Evolutionary conservation across 768 basidiomycete genomes (phyloP).

Genomic region (Suillus variegatus): DNA sequence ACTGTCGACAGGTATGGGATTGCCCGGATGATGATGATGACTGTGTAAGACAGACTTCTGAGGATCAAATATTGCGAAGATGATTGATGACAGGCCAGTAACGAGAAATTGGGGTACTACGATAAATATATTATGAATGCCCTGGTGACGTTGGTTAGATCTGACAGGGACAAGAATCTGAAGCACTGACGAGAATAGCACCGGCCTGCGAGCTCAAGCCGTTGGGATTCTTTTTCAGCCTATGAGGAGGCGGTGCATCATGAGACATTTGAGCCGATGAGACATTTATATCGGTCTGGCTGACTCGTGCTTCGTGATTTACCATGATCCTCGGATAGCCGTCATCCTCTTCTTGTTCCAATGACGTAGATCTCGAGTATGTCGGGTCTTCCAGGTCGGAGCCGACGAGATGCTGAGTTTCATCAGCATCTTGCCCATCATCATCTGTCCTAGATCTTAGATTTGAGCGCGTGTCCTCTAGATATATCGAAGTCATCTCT

Average conservation of each 20-base stretch:
- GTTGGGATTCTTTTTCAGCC: constrained; percentile 11
- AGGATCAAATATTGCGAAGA: constrained; percentile 87
- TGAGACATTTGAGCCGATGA: constrained; percentile 13
- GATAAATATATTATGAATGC: constrained; percentile 93
- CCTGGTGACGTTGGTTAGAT: constrained; percentile 43
- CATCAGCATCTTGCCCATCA: constrained; percentile 31
- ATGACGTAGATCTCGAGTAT: constrained; percentile 10
- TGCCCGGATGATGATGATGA: constrained; percentile 30
- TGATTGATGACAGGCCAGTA: constrained; percentile 79
- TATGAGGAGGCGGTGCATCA: constrained; percentile 6
- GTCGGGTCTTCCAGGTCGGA: constrained; percentile 21
- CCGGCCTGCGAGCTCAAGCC: constrained; percentile 82
- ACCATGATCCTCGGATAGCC: constrained; percentile 33
- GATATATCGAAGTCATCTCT: constrained; percentile 12
- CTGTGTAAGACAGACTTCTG: constrained; percentile 44
- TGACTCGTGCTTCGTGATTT: constrained; percentile 50
- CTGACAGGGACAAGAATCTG: constrained; percentile 4
- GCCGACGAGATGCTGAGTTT: constrained; percentile 23
- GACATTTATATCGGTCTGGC: constrained; percentile 43
- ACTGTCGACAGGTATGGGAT: constrained; percentile 12
- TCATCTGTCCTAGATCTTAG: constrained; percentile 11
- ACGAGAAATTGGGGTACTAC: constrained; percentile 95
- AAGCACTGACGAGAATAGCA: constrained; percentile 69
- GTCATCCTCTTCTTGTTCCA: constrained; percentile 15
- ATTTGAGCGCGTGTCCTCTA: constrained; percentile 37